Evolutionary conservation across 2,329 filamentous ascomycete genomes (phyloP).

Genomic region (Aspergillus glaucus): DNA sequence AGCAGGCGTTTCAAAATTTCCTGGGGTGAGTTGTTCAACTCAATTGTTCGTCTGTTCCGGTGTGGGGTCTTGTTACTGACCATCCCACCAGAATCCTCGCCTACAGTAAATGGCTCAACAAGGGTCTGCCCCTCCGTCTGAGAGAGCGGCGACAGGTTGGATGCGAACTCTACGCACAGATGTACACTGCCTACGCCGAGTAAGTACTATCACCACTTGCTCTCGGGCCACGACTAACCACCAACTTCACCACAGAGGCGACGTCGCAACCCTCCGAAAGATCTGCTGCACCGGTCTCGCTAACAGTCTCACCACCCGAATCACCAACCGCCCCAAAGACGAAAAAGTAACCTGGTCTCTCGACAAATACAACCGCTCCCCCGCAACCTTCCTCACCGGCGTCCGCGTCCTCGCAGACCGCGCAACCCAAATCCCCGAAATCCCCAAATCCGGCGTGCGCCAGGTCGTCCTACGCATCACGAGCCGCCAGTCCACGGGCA

Average conservation of each 20-base stretch:
- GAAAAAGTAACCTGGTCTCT: slow-evolving; percentile 31
- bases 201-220: slow-evolving; percentile 22
- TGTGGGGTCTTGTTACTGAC: slow-evolving; percentile 9
- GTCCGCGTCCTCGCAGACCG: slow-evolving; percentile 37
- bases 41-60: not conserved
- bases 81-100: slow-evolving; percentile 20
- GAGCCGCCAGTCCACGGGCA: slow-evolving; percentile 32
- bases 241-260: slow-evolving; percentile 19
- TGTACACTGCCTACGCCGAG: slow-evolving; percentile 44
- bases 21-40: slow-evolving; percentile 23
- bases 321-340: slow-evolving; percentile 26
- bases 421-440: slow-evolving; percentile 34
- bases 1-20: slow-evolving; percentile 28
- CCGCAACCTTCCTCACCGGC: slow-evolving; percentile 31
- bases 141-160: slow-evolving; percentile 32
- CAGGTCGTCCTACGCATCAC: slow-evolving; percentile 36
- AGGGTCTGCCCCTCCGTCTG: slow-evolving; percentile 28
- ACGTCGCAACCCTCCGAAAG: slow-evolving; percentile 27
- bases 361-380: slow-evolving; percentile 31
- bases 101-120: slow-evolving; percentile 29
- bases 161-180: slow-evolving; percentile 36
- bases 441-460: slow-evolving; percentile 32
- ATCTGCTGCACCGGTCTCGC: slow-evolving; percentile 36
- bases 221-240: slow-evolving; percentile 2
- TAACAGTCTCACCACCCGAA: slow-evolving; percentile 27